A percentile compares a stretch with the other conserved stretches of the same genome.
Evolutionary conservation across 306 rosid species (phyloP).

Genomic region (Citrullus colocynthis): DNA sequence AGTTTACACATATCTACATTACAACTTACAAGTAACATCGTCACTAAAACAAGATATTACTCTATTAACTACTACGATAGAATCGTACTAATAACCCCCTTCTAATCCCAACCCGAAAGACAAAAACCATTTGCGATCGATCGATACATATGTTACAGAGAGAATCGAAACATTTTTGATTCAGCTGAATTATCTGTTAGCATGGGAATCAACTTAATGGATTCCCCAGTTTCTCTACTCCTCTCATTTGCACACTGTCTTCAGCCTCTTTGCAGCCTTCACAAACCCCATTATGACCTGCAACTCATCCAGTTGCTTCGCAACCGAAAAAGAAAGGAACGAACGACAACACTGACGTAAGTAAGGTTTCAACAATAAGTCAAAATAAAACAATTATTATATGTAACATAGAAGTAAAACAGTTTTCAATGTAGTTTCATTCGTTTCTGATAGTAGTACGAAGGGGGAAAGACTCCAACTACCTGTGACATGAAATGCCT

Average conservation of each 20-base stretch:
- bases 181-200: conserved; percentile 2
- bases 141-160: conserved; percentile 6
- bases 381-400: background rate
- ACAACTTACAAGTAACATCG: conserved; percentile 7
- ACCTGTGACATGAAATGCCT: conserved; percentile 99
- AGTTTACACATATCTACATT: conserved; percentile 5
- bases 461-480: conserved; percentile 3
- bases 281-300: conserved; percentile 93
- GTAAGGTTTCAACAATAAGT: background rate
- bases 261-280: conserved; percentile 80
- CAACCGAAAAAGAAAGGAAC: background rate
- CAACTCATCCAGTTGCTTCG: conserved; percentile 95
- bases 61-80: conserved; percentile 3
- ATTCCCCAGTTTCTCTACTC: background rate
- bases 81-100: background rate
- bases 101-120: background rate
- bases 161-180: background rate
- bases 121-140: background rate
- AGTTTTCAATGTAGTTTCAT: background rate
- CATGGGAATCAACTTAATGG: background rate
- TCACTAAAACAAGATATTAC: conserved; percentile 11
- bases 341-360: background rate
- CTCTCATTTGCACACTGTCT: conserved; percentile 82
- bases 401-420: background rate
- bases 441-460: no score